Base-by-base conservation (phyloP, 2,329 filamentous ascomycete species). In the Neocucurbitaria cava region DNA sequence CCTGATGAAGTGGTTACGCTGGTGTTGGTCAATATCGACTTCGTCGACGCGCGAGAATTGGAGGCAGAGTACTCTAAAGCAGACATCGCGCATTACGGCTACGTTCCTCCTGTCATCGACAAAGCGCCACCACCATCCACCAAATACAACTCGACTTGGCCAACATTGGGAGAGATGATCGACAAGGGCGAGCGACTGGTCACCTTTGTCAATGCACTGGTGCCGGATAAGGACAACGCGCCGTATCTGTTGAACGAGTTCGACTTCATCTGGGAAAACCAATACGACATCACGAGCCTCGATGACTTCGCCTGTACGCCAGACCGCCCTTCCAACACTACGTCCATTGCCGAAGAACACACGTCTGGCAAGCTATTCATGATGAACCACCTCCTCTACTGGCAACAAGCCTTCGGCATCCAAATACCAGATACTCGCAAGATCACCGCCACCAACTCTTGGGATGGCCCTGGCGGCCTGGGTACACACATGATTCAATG, bases 321-420 rank as follows among this genome's bases (percentile, higher is more conserved):
- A 5, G 82, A 90, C 68, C 85, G 90, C 0, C 90, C 90, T 0
- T 74, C 81, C 0, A 75, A 76, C 10, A 75, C 85, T 2, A 54
- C 50, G 17, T 72, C 76, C 11, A 64, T 82, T 17, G 68, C 78
- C 1, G 59, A 72, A 15, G 69, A 79, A 1, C 69, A 89, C 35
- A 69, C 79, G 0, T 79, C 80, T 0, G 84, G 84, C 59, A 82
- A 85, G 59, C 81, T 94, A 66, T 85, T 89, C 17, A 78, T 93
- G 13, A 82, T 90, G 79, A 94, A 94, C 78, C 90, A 93, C 77
- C 92, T 93, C 78, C 82, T 89, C 42, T 87, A 92, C 77, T 79
- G 81, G 58, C 74, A 72, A 17, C 70, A 87, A 23, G 74, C 78
- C 3, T 67, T 72, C 50, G 60, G 58, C 8, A 69, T 71, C 44